Conservation (phyloP, 2,329 filamentous ascomycete species). For the Cytospora chrysosperma region DNA sequence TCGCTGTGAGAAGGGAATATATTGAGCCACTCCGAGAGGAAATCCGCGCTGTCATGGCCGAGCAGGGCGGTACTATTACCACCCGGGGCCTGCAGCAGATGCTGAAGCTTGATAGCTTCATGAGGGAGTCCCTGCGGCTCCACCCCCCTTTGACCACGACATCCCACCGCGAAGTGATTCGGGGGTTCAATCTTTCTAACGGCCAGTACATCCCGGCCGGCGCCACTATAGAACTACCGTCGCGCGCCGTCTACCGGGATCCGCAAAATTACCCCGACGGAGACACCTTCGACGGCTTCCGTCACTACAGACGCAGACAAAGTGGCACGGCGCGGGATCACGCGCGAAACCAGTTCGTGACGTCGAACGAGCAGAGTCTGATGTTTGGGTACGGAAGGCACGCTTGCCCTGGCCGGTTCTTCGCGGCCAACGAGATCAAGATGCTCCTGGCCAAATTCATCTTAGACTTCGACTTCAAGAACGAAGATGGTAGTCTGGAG, state of each 20-base stretch:
- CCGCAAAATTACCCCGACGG: too few relatives aligned
- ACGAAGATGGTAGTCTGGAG: conserved; percentile 3
- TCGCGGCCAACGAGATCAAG: conserved; percentile 32
- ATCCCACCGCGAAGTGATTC: conserved; percentile 34
- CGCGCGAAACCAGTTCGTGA: conserved; percentile 40
- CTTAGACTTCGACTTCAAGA: conserved; percentile 26
- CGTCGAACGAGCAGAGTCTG: conserved; percentile 33
- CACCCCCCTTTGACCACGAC: too few relatives aligned
- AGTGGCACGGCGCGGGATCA: too few relatives aligned
- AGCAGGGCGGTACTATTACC: conserved; percentile 28
- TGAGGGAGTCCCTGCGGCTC: conserved; percentile 24
- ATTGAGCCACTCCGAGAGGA: conserved; percentile 49
- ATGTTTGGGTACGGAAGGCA: conserved; percentile 37
- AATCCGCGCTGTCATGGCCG: conserved; percentile 36
- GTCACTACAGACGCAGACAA: conserved; percentile 38
- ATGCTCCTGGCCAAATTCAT: conserved; percentile 27
- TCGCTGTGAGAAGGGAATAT: conserved; percentile 48
- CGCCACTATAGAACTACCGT: conserved; percentile 51
- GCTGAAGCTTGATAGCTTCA: conserved; percentile 25
- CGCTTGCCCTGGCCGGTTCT: conserved; percentile 34
- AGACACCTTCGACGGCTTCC: too few relatives aligned
- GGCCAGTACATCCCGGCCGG: conserved; percentile 45
- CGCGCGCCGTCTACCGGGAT: too few relatives aligned
- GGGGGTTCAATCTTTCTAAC: conserved; percentile 38
- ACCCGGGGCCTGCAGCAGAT: conserved; percentile 25